Evolutionary conservation across 2,329 filamentous ascomycete genomes (phyloP).

Genomic region (Colletotrichum falcatum): DNA sequence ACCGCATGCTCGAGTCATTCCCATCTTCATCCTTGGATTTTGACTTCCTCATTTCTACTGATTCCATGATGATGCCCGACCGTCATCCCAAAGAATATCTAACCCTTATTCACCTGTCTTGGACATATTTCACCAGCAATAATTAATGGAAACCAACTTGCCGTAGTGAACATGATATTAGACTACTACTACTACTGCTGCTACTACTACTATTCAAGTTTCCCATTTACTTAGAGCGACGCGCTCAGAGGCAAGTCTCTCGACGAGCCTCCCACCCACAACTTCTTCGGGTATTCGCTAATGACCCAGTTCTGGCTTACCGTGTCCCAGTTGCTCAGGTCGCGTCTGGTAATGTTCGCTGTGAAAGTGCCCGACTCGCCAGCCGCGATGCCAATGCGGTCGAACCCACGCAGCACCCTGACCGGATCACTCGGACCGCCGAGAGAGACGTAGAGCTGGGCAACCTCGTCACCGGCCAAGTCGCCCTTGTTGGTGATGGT

Average conservation of each 20-base stretch:
- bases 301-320: constrained; percentile 85
- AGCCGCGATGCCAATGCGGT: constrained; percentile 77
- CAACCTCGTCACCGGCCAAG: constrained; percentile 75
- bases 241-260: constrained; percentile 62
- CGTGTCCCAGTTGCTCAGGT: constrained; percentile 89
- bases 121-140: background rate
- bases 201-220: too few species aligned
- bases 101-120: background rate
- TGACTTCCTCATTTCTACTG: background rate
- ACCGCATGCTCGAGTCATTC: constrained; percentile 27
- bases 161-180: constrained; percentile 20
- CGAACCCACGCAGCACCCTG: constrained; percentile 81
- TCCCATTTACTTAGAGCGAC: constrained; percentile 39
- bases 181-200: constrained; percentile 4
- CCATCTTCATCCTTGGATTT: constrained; percentile 7
- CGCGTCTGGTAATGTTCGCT: constrained; percentile 79
- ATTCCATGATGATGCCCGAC: background rate
- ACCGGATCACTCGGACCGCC: constrained; percentile 80
- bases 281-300: constrained; percentile 62
- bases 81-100: background rate
- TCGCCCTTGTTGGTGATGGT: constrained; percentile 79
- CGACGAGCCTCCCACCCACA: constrained; percentile 67
- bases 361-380: constrained; percentile 76
- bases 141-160: background rate
- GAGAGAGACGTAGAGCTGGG: constrained; percentile 83